Evolutionary conservation across 2,329 filamentous ascomycete species (phyloP).

Genomic region (Meredithiella fracta): DNA sequence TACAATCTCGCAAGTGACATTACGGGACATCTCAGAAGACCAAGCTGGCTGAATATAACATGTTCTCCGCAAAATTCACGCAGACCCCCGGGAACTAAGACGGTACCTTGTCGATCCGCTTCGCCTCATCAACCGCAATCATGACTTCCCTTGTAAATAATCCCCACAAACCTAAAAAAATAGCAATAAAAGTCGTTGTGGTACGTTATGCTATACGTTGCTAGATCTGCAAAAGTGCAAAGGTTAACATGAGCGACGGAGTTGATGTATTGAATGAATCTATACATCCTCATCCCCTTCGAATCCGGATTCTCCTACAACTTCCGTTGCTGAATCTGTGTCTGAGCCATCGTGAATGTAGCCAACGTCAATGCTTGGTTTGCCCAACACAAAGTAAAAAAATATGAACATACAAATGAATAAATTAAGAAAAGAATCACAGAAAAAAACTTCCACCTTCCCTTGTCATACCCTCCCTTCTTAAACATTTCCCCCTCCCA

Average conservation of each 20-base stretch:
- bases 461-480: too few species aligned
- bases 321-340: not conserved
- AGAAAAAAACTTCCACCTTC: too few species aligned
- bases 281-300: conserved; percentile 45
- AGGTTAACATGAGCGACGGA: conserved; percentile 35
- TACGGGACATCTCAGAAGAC: conserved; percentile 21
- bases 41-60: conserved; percentile 41
- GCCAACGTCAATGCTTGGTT: too few species aligned
- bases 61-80: conserved; percentile 67
- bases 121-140: conserved; percentile 49
- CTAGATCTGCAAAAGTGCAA: conserved; percentile 52
- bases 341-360: not conserved
- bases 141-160: conserved; percentile 48
- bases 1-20: conserved; percentile 24
- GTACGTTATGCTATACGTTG: conserved; percentile 48
- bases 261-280: conserved; percentile 51
- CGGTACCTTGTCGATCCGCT: conserved; percentile 55
- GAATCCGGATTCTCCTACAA: conserved; percentile 52
- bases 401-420: too few species aligned
- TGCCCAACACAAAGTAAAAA: too few species aligned
- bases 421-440: too few species aligned
- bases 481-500: too few species aligned
- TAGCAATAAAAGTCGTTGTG: conserved; percentile 49
- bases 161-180: conserved; percentile 40
- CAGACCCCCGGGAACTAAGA: conserved; percentile 60